Evolutionary conservation across 2,329 filamentous ascomycete species (phyloP).

Genomic region (Cordyceps cateniannulata): DNA sequence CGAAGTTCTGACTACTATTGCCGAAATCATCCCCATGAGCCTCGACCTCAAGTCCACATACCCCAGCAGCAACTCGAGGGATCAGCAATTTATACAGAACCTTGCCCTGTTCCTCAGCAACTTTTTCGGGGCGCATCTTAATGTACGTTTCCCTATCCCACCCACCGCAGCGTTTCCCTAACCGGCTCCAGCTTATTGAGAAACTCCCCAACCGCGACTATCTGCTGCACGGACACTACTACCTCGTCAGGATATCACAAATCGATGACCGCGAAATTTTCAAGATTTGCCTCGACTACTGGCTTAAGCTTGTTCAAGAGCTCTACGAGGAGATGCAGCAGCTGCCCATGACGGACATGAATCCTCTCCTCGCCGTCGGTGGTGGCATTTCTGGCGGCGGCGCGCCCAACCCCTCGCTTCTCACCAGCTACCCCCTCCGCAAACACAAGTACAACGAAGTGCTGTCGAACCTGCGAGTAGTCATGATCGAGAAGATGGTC

Average conservation of each 20-base stretch:
- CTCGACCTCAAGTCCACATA: constrained; percentile 91
- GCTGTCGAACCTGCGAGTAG: constrained; percentile 84
- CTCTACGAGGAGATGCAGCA: constrained; percentile 99
- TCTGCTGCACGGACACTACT: constrained; percentile 93
- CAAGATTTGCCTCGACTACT: constrained; percentile 98
- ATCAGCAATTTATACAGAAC: constrained; percentile 98
- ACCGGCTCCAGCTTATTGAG: constrained; percentile 66
- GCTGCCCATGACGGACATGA: constrained; percentile 86
- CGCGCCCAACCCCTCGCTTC: constrained; percentile 74
- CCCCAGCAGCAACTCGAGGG: constrained; percentile 79
- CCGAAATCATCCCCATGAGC: constrained; percentile 84
- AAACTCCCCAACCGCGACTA: constrained; percentile 93
- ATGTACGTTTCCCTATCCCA: constrained; percentile 44
- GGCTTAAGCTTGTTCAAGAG: constrained; percentile 96
- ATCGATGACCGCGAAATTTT: constrained; percentile 99
- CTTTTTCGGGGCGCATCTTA: constrained; percentile 91
- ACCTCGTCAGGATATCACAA: constrained; percentile 95
- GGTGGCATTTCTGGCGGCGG: constrained; percentile 70
- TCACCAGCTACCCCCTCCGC: constrained; percentile 84
- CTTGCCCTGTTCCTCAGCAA: constrained; percentile 92
- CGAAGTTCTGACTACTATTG: constrained; percentile 86
- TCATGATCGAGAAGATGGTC: constrained; percentile 99
- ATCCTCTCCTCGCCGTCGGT: constrained; percentile 76
- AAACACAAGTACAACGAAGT: constrained; percentile 98
- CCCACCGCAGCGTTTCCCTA: constrained; percentile 8